Evolutionary conservation across 148 eudicot genomes (phyloP).

Genomic region (Euryodendron excelsum): DNA sequence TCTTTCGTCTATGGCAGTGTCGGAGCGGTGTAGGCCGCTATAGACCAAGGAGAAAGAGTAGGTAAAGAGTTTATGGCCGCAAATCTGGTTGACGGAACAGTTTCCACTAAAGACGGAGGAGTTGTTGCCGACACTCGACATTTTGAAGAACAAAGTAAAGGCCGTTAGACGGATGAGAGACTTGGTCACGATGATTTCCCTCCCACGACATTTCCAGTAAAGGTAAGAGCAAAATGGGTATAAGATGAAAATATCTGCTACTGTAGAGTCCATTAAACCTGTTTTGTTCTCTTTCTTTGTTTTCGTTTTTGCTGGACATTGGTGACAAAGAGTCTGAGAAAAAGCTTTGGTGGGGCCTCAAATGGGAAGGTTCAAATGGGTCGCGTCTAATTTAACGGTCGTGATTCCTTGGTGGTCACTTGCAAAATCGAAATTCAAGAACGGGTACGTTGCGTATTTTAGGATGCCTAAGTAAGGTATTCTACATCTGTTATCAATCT

Average conservation of each 20-base stretch:
- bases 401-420: slow-evolving; percentile 36
- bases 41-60: slow-evolving; percentile 90
- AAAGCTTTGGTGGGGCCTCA: slow-evolving; percentile 42
- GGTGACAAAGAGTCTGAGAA: slow-evolving; percentile 16
- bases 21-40: slow-evolving; percentile 41
- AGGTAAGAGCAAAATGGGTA: slow-evolving; percentile 61
- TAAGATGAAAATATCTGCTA: background rate
- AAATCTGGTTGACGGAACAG: slow-evolving; percentile 91
- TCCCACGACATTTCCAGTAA: slow-evolving; percentile 87
- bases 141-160: slow-evolving; percentile 90
- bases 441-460: too few species aligned
- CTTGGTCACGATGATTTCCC: slow-evolving; percentile 91
- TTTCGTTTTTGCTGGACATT: slow-evolving; percentile 17
- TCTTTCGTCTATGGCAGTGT: slow-evolving; percentile 38
- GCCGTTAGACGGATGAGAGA: slow-evolving; percentile 97
- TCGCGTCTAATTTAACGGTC: slow-evolving; percentile 17
- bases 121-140: slow-evolving; percentile 85
- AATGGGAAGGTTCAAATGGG: slow-evolving; percentile 35
- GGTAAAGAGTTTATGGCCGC: slow-evolving; percentile 73
- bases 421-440: too few species aligned
- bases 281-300: slow-evolving; percentile 2
- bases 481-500: too few species aligned
- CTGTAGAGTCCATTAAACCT: slow-evolving; percentile 8
- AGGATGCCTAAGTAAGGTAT: too few species aligned
- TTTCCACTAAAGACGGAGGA: slow-evolving; percentile 97